phyloP scores from a whole-genome alignment of 2,329 filamentous ascomycete genomes.

The Orbilia blumenaviensis region DNA sequence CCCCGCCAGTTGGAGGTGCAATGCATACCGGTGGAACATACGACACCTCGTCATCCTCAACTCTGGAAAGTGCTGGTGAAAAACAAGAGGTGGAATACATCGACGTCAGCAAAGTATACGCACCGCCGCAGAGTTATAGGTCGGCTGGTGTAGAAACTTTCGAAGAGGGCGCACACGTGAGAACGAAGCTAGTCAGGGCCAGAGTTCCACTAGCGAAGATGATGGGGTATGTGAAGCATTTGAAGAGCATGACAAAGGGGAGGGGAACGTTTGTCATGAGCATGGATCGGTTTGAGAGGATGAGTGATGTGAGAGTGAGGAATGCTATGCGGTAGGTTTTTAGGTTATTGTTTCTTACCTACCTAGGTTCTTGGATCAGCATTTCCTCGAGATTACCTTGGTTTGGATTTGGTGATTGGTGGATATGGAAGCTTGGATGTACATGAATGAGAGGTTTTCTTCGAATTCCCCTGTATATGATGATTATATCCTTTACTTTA shows the following conservation, averaged over 20 bases:
- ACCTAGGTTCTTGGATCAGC: background rate
- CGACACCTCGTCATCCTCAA: slow-evolving; percentile 41
- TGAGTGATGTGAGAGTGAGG: slow-evolving; percentile 70
- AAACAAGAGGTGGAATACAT: slow-evolving; percentile 63
- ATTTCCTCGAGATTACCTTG: too few relatives aligned
- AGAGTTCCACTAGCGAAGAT: slow-evolving; percentile 95
- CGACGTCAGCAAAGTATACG: slow-evolving; percentile 79
- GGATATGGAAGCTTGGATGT: background rate
- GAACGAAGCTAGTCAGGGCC: slow-evolving; percentile 76
- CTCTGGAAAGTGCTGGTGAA: background rate
- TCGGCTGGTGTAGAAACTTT: slow-evolving; percentile 64
- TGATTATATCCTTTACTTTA: too few relatives aligned
- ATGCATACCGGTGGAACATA: slow-evolving; percentile 24
- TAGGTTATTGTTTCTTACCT: too few relatives aligned
- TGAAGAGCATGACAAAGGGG: slow-evolving; percentile 87
- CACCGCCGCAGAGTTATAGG: slow-evolving; percentile 64
- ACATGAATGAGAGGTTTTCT: background rate
- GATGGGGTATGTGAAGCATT: slow-evolving; percentile 89
- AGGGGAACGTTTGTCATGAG: slow-evolving; percentile 80
- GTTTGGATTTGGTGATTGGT: too few relatives aligned
- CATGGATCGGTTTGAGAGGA: slow-evolving; percentile 75
- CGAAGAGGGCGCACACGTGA: slow-evolving; percentile 63
- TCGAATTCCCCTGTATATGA: background rate
- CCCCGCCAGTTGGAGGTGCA: slow-evolving; percentile 56
- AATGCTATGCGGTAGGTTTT: slow-evolving; percentile 60